Evolutionary conservation across 2,329 filamentous ascomycete genomes (phyloP).

Genomic region (Ophiognomonia clavigignenti-juglandacearum): DNA sequence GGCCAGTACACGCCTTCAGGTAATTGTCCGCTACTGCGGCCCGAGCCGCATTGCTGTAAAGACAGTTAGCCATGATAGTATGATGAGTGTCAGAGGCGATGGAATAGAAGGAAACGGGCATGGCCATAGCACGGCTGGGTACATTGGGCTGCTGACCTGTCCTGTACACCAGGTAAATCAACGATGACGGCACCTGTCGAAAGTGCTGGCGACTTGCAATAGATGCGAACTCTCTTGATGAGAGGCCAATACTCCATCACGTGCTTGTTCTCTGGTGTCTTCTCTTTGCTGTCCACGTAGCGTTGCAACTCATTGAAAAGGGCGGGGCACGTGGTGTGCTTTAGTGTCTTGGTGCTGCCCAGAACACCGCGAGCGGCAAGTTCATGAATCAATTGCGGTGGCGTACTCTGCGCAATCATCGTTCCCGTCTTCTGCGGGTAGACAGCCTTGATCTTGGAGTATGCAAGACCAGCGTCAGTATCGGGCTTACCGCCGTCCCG

Average conservation of each 20-base stretch:
- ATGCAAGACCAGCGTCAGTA: constrained; percentile 37
- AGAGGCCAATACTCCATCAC: constrained; percentile 40
- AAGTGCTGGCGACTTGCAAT: constrained; percentile 28
- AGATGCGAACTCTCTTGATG: constrained; percentile 44
- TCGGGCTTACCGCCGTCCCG: constrained; percentile 17
- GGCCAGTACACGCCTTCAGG: constrained; percentile 53
- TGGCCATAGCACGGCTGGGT: no score
- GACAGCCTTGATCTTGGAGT: constrained; percentile 45
- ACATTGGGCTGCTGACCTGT: constrained; percentile 56
- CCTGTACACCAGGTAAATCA: constrained; percentile 54
- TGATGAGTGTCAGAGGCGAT: no score
- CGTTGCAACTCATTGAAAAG: constrained; percentile 43
- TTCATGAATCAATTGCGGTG: constrained; percentile 37
- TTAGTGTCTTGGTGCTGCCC: constrained; percentile 37
- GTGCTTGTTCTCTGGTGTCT: constrained; percentile 20
- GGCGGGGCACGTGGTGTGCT: constrained; percentile 25
- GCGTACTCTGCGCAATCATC: constrained; percentile 29
- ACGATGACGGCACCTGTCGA: constrained; percentile 32
- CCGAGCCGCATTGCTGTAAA: no score
- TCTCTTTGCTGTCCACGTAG: constrained; percentile 54
- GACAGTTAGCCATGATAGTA: no score
- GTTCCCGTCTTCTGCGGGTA: constrained; percentile 37
- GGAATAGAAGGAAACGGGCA: no score
- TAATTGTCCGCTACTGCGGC: constrained; percentile 53
- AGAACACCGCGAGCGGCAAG: constrained; percentile 36